A percentile compares a stretch with the other conserved stretches of the same genome.
Conservation (phyloP, 495 filamentous ascomycete species). For the Podospora fimiseda region DNA sequence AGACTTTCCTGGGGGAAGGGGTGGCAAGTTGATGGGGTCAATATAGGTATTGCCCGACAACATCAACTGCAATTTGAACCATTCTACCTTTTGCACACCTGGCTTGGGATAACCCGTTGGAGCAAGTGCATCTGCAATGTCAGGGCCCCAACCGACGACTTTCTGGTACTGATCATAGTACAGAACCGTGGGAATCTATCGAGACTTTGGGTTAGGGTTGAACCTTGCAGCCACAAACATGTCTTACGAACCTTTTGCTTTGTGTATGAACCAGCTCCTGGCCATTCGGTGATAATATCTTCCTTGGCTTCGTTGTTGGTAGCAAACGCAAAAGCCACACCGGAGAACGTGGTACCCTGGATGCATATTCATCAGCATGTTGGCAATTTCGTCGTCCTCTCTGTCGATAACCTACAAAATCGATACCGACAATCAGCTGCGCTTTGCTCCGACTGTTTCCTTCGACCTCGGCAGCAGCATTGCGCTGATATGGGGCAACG, state of each 20-base stretch:
- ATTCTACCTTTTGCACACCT: conserved; percentile 71
- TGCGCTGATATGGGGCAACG: conserved; percentile 44
- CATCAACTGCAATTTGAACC: conserved; percentile 77
- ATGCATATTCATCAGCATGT: conserved; percentile 18
- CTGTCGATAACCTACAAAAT: conserved; percentile 55
- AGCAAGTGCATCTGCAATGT: conserved; percentile 67
- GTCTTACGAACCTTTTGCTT: conserved; percentile 58
- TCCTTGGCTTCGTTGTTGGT: conserved; percentile 72
- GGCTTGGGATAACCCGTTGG: conserved; percentile 71
- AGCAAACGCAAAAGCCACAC: conserved; percentile 69
- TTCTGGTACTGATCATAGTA: conserved; percentile 75
- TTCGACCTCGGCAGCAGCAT: conserved; percentile 73
- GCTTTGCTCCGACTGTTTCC: conserved; percentile 74
- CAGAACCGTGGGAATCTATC: conserved; percentile 64
- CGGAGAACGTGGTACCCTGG: conserved; percentile 69
- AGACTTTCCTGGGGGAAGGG: conserved; percentile 68
- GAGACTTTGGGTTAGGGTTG: background rate
- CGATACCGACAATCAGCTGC: conserved; percentile 74
- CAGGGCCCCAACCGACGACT: conserved; percentile 70
- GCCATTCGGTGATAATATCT: conserved; percentile 75
- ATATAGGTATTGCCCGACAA: conserved; percentile 73
- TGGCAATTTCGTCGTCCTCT: no score
- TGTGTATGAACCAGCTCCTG: conserved; percentile 66
- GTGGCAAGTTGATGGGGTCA: conserved; percentile 70
- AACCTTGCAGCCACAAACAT: background rate